Base-by-base conservation (phyloP, 352 stramenopile genomes). In the Achlya hypogyna region DNA sequence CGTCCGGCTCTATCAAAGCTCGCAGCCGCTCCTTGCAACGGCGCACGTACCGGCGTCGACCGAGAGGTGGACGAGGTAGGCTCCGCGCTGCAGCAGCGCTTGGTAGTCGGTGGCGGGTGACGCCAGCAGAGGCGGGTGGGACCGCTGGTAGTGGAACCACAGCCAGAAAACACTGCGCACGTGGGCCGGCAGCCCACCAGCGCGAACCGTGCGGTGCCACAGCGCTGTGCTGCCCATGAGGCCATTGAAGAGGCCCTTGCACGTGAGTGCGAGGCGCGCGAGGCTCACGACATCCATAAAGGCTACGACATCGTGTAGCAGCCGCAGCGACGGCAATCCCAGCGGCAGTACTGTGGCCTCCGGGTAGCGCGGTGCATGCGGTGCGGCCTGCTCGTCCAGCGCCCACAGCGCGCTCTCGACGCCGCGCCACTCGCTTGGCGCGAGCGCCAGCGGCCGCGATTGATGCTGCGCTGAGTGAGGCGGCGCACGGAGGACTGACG, bases 171-270 rank as follows among this genome's bases (percentile, higher is more conserved):
- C 75, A 51, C 75, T 82, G 5, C 84, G 82, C 16, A 80, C 76
- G 0, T 63, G 25, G n/a, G 70, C 60, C 5, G 72, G 74, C 27
- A 93, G 43, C 9, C 80, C 78, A 35, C 79, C 75, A 9, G 75
- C 73, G 10, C 84, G 76, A 58, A 93, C 87, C 35, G 74, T 82
- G 51, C 84, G 86, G 56, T 90, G 90, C 84, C 84, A 93, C 2
- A 87, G 65, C 0, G 84, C 74, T n/a, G 82, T 49, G 2, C 31
- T 34, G 6, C 34, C 8, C 3, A 64, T 1, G 23, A 64, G 16
- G 10, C 47, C 8, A 20, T 25, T 22, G 2, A 14, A 23, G 2
- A 47, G 1, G n/a, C 14, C 54, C 31, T 32, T 23, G 35, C 32
- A 52, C 6, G n/a, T 28, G 20, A 51, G 32, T 10, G 12, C 54